Percentiles rank a stretch among this genome's conserved stretches.
These are phyloP conservation scores for Crithidia expoeki DNA, from an alignment of 208 protist species.

Conservation along the genomic window DNA sequence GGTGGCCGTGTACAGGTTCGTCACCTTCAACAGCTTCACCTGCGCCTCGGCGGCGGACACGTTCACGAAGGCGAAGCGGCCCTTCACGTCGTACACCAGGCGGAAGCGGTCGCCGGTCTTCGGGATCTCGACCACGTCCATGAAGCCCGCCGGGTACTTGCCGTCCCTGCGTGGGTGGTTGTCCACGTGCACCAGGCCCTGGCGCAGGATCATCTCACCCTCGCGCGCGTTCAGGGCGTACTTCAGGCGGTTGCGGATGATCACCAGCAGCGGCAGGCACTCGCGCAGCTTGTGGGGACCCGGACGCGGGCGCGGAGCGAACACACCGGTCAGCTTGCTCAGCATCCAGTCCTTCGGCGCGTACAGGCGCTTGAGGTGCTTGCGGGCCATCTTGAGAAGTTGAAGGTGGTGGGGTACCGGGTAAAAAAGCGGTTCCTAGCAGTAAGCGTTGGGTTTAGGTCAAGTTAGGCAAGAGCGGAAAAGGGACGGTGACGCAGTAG, in stretches of 20 bases:
- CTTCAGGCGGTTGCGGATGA: constrained; percentile 94
- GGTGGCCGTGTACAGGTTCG: constrained; percentile 86
- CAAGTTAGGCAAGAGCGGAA: no score
- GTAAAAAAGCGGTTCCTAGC: constrained; percentile 1
- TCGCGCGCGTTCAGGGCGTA: constrained; percentile 98
- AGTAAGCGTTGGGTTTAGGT: no score
- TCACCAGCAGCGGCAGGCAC: constrained; percentile 84
- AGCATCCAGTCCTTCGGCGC: constrained; percentile 99
- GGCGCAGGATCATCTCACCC: constrained; percentile 96
- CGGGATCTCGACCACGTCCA: constrained; percentile 98
- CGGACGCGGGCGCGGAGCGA: constrained; percentile 95
- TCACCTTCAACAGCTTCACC: constrained; percentile 98
- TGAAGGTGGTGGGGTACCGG: not conserved
- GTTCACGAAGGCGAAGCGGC: constrained; percentile 97
- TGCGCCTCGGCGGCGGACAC: constrained; percentile 94
- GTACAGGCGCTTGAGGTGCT: constrained; percentile 99
- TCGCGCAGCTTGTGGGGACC: constrained; percentile 98
- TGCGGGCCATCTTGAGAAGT: constrained; percentile 93
- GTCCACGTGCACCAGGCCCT: constrained; percentile 97
- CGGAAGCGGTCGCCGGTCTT: constrained; percentile 99
- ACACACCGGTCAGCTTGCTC: constrained; percentile 98
- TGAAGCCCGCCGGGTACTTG: constrained; percentile 99
- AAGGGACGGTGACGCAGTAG: no score
- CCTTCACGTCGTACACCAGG: constrained; percentile 99
- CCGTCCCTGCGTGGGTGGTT: constrained; percentile 96